Conservation (phyloP, 768 basidiomycete genomes). For the Cyclocybe aegerita region DNA sequence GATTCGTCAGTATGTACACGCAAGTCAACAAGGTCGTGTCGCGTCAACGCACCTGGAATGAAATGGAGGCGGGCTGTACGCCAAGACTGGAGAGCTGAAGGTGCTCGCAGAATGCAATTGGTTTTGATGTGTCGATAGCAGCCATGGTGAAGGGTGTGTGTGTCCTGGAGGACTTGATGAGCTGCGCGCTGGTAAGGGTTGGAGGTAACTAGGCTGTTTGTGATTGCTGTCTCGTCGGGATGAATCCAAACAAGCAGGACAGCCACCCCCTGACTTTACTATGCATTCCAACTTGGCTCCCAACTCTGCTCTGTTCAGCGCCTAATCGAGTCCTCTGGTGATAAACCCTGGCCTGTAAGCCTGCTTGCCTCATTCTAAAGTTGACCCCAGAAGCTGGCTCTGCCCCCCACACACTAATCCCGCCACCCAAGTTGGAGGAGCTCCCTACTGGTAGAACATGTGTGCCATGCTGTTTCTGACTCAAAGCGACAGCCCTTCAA, state of each 20-base stretch:
- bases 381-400: too few species aligned
- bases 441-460: too few species aligned
- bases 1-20: conserved; percentile 28
- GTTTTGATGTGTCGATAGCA: conserved; percentile 59
- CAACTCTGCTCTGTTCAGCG: too few species aligned
- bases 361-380: too few species aligned
- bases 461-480: too few species aligned
- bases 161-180: conserved; percentile 20
- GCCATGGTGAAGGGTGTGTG: conserved; percentile 33
- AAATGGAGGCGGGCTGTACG: conserved; percentile 94
- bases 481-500: too few species aligned
- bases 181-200: conserved; percentile 20
- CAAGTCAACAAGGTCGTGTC: conserved; percentile 30
- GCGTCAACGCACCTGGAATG: conserved; percentile 79
- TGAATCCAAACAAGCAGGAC: neutral
- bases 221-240: conserved; percentile 1
- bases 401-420: too few species aligned
- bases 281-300: too few species aligned
- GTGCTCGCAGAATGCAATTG: conserved; percentile 88
- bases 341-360: too few species aligned
- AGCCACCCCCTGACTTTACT: neutral
- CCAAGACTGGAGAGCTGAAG: conserved; percentile 94
- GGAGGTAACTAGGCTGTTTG: conserved; percentile 16
- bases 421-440: too few species aligned
- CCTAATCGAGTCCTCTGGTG: too few species aligned